Evolutionary conservation across 2,329 filamentous ascomycete species (phyloP), one percentile per base, ranked within the genome.

Genomic region (Sporothrix sp.): DNA sequence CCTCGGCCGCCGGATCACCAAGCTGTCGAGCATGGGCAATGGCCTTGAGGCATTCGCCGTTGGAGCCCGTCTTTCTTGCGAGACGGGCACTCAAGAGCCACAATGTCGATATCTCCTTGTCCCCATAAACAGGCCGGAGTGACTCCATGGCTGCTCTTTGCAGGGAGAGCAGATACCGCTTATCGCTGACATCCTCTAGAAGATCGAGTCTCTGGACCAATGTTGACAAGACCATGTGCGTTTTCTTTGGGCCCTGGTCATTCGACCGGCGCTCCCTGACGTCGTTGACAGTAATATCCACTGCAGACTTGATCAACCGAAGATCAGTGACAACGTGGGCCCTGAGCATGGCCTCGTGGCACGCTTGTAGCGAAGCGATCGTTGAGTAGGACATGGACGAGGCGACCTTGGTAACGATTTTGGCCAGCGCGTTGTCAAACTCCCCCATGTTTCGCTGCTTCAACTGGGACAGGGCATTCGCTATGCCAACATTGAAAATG

Each of bases 11-110:
- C 52, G 85, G 82, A 58, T 95, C 88, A 18, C 87, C 87, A 10
- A 95, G 76, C 54, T 84, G 79, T 20, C 86, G 84, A 10, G 94
- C 93, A 66, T 93, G 88, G 2, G 97, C 75, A 21, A 97, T 88
- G 13, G 91, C 89, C 63, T 94, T 93, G 69, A 96, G 95, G 1
- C 93, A 94, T 58, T 91, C 89, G 50, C 88, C 84, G 49, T 83
- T 83, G 14, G 85, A 85, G 54, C 86, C 85, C 7, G 85, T 79
- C 68, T 97, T 96, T 52, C 93, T 79, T 16, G 91, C 89, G 27
- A 98, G 75, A 55, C 85, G 81, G 37, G 91, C 88, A 58, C 84
- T 95, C 2, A 82, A 81, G 2, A 97, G 71, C 91, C 91, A 98
- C 9, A 87, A 74, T 1, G 83, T 79, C 3, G 90, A 91, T 56